phyloP scores from a whole-genome alignment of 2,329 filamentous ascomycete species.

The Apiospora rasikravindrae region DNA sequence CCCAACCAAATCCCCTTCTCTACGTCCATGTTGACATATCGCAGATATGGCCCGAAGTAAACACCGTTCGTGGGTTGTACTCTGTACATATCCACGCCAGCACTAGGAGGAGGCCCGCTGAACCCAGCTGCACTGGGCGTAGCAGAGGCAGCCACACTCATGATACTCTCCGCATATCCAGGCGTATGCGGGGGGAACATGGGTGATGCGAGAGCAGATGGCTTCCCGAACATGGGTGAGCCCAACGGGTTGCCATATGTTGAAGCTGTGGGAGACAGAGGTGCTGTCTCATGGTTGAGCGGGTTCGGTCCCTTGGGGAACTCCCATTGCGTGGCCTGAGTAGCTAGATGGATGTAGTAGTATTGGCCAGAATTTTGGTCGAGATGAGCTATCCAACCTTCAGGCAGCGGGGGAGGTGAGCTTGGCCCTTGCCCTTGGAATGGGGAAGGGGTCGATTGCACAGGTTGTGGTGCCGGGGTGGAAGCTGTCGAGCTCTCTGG shows the following conservation, averaged over 20 bases:
- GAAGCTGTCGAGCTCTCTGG: slow-evolving; percentile 49
- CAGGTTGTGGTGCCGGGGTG: slow-evolving; percentile 50
- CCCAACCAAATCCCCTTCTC: slow-evolving; percentile 91
- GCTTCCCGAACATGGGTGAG: slow-evolving; percentile 71
- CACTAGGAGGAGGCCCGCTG: slow-evolving; percentile 83
- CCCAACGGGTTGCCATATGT: slow-evolving; percentile 76
- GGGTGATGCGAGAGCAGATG: slow-evolving; percentile 76
- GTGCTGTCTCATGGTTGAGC: slow-evolving; percentile 79
- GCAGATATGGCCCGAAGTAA: slow-evolving; percentile 94
- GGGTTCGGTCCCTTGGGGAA: slow-evolving; percentile 96
- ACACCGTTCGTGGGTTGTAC: slow-evolving; percentile 93
- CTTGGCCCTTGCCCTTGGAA: slow-evolving; percentile 62
- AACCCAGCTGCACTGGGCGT: slow-evolving; percentile 83
- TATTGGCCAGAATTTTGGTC: slow-evolving; percentile 97
- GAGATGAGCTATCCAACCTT: slow-evolving; percentile 97
- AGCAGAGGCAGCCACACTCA: slow-evolving; percentile 76
- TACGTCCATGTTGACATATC: slow-evolving; percentile 97
- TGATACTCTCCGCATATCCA: slow-evolving; percentile 83
- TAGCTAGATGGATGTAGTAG: slow-evolving; percentile 96
- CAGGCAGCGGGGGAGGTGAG: slow-evolving; percentile 90
- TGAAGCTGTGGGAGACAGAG: slow-evolving; percentile 81
- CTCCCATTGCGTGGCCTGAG: slow-evolving; percentile 97
- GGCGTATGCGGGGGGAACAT: slow-evolving; percentile 83
- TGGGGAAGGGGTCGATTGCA: slow-evolving; percentile 50
- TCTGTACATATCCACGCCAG: slow-evolving; percentile 93